phyloP scores from a whole-genome alignment of 2,329 filamentous ascomycete genomes.

The Sarocladium kiliense region DNA sequence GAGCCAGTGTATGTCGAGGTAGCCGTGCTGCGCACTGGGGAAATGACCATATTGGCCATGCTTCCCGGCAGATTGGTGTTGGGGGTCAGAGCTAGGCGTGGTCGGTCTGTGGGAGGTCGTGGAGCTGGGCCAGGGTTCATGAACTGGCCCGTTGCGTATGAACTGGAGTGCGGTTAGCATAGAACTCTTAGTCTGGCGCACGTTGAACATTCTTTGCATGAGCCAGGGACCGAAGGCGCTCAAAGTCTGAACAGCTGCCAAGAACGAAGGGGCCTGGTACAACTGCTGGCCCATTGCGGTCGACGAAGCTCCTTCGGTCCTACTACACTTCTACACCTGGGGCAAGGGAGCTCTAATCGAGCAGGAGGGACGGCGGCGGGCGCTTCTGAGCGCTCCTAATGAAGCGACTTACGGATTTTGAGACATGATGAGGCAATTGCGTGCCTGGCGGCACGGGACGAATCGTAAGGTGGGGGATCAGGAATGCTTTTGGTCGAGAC shows the following conservation, averaged over 20 bases:
- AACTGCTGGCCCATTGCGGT: not conserved
- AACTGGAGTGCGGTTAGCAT: not conserved
- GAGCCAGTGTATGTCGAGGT: slow-evolving; percentile 66
- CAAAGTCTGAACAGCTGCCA: not conserved
- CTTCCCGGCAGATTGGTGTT: slow-evolving; percentile 70
- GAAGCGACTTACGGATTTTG: slow-evolving; percentile 12
- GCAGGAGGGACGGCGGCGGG: too few species aligned
- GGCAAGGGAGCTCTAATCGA: too few species aligned
- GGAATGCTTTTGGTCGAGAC: not conserved
- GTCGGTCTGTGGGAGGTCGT: slow-evolving; percentile 77
- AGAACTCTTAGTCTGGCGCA: not conserved
- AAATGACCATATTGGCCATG: slow-evolving; percentile 74
- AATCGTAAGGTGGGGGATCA: not conserved
- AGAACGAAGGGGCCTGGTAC: not conserved
- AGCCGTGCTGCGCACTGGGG: slow-evolving; percentile 60
- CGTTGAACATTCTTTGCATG: not conserved
- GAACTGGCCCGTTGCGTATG: slow-evolving; percentile 63
- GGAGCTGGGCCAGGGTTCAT: slow-evolving; percentile 97
- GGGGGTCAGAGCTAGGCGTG: slow-evolving; percentile 74
- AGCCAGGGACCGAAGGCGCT: not conserved
- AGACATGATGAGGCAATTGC: slow-evolving; percentile 10
- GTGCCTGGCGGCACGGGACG: not conserved
- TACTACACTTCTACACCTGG: too few species aligned
- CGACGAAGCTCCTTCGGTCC: too few species aligned
- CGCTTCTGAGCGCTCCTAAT: too few species aligned